Evolutionary conservation across 352 stramenopile genomes (phyloP).

Genomic region (Phytophthora pisi): DNA sequence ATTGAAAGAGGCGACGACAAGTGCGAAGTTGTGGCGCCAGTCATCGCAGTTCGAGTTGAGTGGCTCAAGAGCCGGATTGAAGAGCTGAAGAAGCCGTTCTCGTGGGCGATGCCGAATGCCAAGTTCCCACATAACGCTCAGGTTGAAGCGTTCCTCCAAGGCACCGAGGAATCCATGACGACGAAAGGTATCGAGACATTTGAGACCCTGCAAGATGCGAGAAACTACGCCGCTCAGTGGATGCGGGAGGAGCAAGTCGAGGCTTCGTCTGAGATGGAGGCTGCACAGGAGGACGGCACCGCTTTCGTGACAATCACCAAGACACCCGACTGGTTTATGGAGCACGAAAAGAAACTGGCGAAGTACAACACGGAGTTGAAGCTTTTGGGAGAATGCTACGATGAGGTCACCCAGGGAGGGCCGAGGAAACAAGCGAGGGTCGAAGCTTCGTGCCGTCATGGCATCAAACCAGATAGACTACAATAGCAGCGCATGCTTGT

Average conservation of each 20-base stretch:
- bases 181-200: constrained; percentile 4
- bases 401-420: not conserved
- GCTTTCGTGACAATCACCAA: not conserved
- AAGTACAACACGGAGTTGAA: not conserved
- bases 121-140: not conserved
- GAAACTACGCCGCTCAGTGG: constrained; percentile 5
- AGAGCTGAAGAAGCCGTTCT: constrained; percentile 9
- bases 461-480: no score
- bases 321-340: not conserved
- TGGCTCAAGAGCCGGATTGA: constrained; percentile 16
- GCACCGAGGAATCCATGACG: constrained; percentile 15
- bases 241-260: not conserved
- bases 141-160: constrained; percentile 28
- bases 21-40: not conserved
- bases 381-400: not conserved
- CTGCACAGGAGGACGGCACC: not conserved
- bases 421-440: not conserved
- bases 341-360: not conserved
- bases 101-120: constrained; percentile 27
- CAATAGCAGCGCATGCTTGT: no score
- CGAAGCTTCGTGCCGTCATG: not conserved
- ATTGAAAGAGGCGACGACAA: not conserved
- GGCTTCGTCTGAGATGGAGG: not conserved
- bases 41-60: constrained; percentile 3
- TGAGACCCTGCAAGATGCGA: not conserved